phyloP scores from a whole-genome alignment of 768 basidiomycete species.

The Boletus sp. region DNA sequence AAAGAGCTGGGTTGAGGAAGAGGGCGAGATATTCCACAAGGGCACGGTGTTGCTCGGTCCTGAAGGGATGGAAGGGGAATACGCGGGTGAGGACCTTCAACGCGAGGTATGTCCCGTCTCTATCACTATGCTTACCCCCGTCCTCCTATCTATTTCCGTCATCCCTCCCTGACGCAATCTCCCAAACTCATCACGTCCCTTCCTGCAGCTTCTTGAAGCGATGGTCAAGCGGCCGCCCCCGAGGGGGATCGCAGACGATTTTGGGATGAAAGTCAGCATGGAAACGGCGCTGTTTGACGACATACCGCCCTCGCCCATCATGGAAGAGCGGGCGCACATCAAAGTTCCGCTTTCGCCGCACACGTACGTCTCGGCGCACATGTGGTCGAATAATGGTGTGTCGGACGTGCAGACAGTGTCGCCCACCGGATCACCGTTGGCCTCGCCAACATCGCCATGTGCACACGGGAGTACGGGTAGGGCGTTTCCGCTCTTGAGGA shows the following conservation, averaged over 20 bases:
- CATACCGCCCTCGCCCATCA: slow-evolving; percentile 11
- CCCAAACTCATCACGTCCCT: not conserved
- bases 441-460: slow-evolving; percentile 11
- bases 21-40: slow-evolving; percentile 95
- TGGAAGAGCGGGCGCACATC: slow-evolving; percentile 33
- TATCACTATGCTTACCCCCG: no score
- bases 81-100: slow-evolving; percentile 87
- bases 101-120: slow-evolving; percentile 53
- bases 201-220: slow-evolving; percentile 72
- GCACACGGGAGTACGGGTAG: not conserved
- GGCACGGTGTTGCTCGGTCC: slow-evolving; percentile 41
- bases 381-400: slow-evolving; percentile 36
- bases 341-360: slow-evolving; percentile 39
- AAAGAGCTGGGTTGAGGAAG: slow-evolving; percentile 84
- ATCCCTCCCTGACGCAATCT: not conserved
- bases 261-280: slow-evolving; percentile 38
- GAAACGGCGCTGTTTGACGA: slow-evolving; percentile 16
- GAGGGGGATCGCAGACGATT: slow-evolving; percentile 65
- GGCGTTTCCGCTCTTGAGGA: slow-evolving; percentile 10
- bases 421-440: slow-evolving; percentile 29
- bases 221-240: slow-evolving; percentile 86
- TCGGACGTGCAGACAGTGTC: not conserved
- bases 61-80: slow-evolving; percentile 58
- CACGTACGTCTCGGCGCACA: slow-evolving; percentile 56
- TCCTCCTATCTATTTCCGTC: not conserved